Evolutionary conservation across 305 asterid species (phyloP), one percentile per base, ranked within the genome.

Genomic region (Fraxinus baroniana): DNA sequence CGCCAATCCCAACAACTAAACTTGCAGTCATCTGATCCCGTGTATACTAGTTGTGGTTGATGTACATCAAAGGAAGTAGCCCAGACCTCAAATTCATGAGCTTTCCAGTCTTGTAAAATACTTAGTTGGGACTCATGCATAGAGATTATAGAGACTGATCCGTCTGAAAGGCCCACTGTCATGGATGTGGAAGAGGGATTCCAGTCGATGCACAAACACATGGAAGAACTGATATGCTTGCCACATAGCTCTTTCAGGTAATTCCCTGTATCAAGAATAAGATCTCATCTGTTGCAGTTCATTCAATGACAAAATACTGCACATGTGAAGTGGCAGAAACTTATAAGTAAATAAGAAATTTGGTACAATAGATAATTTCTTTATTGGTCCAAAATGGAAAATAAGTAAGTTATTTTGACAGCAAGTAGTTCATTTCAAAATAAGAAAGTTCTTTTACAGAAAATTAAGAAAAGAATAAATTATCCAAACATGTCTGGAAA

Each of bases 171-270:
- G 71, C 99, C 97, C 35, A 92, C 92, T 17, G 92, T 88, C 83
- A 92, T 78, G 83, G 97, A 93, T 81, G 94, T 86, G 13, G 93
- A 91, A 6, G 93, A 87, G 7, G 90, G 86, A 74, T 91, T 89
- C 99, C 99, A 96, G 80, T 94, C 98, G 28, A 96, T 80, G 85
- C 94, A 94, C 89, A 94, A 87, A 88, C 97, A 94, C 99, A 96
- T 94, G 77, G 98, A 90, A 15, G 97, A 89, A 88, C 98, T 94
- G 73, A 94, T 83, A 18, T 81, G 62, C 79, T 92, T 86, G 36
- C 89, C 85, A 55, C 80, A 80, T 46, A 91, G 49, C 87, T 89
- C 97, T 72, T 84, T 85, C 36, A 96, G 88, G 83, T 39, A 44
- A 80, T 62, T 81, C 76, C 91, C 98, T 96, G 88, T 77, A 83